Percentiles rank a stretch among this genome's conserved stretches.
Conservation (phyloP, 169 alveolate species). For the Cystoisospora suis region DNA sequence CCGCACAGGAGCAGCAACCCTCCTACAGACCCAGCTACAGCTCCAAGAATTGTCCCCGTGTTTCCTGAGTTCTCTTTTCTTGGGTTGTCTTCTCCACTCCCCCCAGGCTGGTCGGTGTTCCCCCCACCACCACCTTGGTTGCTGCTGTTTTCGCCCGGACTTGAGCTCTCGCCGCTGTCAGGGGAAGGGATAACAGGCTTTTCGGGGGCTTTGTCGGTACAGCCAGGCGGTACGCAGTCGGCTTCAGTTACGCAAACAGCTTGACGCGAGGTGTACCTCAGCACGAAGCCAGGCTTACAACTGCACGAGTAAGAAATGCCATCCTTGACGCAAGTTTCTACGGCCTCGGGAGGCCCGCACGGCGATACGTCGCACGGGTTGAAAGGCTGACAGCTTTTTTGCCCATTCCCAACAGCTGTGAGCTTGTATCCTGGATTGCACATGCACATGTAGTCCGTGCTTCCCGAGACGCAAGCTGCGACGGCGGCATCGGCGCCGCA, state of each 20-base stretch:
- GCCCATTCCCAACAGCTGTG: background rate
- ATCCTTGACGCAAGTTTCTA: background rate
- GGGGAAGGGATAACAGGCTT: background rate
- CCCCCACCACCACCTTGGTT: too few relatives aligned
- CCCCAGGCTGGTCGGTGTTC: background rate
- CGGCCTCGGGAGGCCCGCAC: constrained; percentile 27
- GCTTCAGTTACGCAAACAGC: background rate
- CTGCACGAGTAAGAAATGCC: constrained; percentile 2
- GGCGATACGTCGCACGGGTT: constrained; percentile 9
- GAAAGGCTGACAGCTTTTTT: background rate
- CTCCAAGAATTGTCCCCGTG: background rate
- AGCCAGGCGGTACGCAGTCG: background rate
- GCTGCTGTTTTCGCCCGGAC: too few relatives aligned
- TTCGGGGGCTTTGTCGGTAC: background rate
- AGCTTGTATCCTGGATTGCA: constrained; percentile 31
- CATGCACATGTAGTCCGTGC: constrained; percentile 5
- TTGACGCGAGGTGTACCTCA: constrained; percentile 8
- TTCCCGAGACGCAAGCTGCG: background rate
- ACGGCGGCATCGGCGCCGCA: constrained; percentile 26
- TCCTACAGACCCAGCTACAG: background rate
- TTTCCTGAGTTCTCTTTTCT: too few relatives aligned
- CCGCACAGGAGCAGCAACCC: background rate
- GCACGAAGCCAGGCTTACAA: background rate
- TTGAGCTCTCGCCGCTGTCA: too few relatives aligned
- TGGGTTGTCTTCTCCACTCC: background rate